These are phyloP conservation scores for Lagenidium sp. DNA, from an alignment of 352 stramenopile species.

Conservation along the genomic window DNA sequence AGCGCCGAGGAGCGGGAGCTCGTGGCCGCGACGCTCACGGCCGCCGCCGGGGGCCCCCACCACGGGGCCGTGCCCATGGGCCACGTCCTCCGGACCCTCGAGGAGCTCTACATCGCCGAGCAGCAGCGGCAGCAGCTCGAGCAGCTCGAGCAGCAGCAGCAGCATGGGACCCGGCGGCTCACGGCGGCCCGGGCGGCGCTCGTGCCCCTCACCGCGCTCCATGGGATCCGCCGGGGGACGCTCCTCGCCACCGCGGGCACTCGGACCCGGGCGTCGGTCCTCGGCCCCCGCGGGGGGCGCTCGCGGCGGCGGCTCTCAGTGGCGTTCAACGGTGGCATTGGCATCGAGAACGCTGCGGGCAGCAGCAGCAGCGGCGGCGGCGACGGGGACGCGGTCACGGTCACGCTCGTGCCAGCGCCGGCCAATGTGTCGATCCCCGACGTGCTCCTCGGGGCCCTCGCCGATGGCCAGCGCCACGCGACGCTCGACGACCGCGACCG, in stretches of 20 bases:
- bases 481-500: slow-evolving; percentile 4
- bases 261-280: too few species aligned
- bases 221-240: too few species aligned
- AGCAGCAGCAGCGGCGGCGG: neutral
- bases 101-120: slow-evolving; percentile 55
- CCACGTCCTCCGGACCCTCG: slow-evolving; percentile 32
- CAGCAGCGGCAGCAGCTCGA: slow-evolving; percentile 31
- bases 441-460: slow-evolving; percentile 26
- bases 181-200: too few species aligned
- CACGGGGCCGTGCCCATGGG: slow-evolving; percentile 19
- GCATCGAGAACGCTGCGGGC: too few species aligned
- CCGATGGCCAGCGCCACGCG: slow-evolving; percentile 8
- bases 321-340: too few species aligned
- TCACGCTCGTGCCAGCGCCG: neutral
- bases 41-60: neutral
- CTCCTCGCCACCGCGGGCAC: too few species aligned
- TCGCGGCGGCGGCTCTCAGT: too few species aligned
- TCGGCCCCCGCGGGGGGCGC: too few species aligned
- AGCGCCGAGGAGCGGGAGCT: slow-evolving; percentile 40
- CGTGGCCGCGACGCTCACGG: slow-evolving; percentile 22
- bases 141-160: too few species aligned
- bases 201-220: too few species aligned
- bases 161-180: too few species aligned
- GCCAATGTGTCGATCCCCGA: slow-evolving; percentile 26
- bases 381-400: neutral